Evolutionary conservation across 768 basidiomycete genomes (phyloP).

Genomic region (Termitomyces bulborhizus): DNA sequence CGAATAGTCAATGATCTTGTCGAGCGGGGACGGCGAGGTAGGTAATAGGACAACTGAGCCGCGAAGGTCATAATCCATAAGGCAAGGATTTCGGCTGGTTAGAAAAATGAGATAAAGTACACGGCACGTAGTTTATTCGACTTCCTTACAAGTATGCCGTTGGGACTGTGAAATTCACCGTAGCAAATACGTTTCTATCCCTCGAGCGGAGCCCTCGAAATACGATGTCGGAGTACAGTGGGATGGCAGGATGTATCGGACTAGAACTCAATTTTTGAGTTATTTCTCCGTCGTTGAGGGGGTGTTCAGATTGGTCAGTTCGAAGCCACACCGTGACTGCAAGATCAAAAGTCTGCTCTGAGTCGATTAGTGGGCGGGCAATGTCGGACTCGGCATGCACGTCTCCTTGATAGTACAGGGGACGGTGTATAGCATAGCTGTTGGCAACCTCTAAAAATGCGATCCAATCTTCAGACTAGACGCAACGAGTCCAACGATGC

Average conservation of each 20-base stretch:
- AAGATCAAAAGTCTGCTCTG: constrained; percentile 15
- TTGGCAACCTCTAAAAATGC: background rate
- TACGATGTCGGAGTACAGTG: constrained; percentile 22
- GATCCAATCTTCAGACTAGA: constrained; percentile 2
- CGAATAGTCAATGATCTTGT: constrained; percentile 22
- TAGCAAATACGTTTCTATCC: constrained; percentile 18
- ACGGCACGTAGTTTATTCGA: background rate
- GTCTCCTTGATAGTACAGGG: constrained; percentile 9
- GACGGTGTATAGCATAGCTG: constrained; percentile 2
- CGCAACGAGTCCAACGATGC: constrained; percentile 2
- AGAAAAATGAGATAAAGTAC: background rate
- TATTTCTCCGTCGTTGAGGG: background rate
- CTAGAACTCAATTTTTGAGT: background rate
- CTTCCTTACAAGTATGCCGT: constrained; percentile 25
- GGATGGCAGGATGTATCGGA: background rate
- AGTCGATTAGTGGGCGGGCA: constrained; percentile 11
- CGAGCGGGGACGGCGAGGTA: constrained; percentile 22
- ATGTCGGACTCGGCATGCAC: background rate
- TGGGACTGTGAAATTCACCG: constrained; percentile 22
- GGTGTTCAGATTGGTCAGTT: background rate
- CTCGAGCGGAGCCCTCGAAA: constrained; percentile 21
- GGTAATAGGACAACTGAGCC: constrained; percentile 31
- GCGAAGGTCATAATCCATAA: constrained; percentile 28
- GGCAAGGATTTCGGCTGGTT: constrained; percentile 15
- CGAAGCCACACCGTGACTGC: constrained; percentile 16